Evolutionary conservation across 108 stramenopile genomes (phyloP), one percentile per base, ranked within the genome.

Genomic region (Heterococcus sp.): DNA sequence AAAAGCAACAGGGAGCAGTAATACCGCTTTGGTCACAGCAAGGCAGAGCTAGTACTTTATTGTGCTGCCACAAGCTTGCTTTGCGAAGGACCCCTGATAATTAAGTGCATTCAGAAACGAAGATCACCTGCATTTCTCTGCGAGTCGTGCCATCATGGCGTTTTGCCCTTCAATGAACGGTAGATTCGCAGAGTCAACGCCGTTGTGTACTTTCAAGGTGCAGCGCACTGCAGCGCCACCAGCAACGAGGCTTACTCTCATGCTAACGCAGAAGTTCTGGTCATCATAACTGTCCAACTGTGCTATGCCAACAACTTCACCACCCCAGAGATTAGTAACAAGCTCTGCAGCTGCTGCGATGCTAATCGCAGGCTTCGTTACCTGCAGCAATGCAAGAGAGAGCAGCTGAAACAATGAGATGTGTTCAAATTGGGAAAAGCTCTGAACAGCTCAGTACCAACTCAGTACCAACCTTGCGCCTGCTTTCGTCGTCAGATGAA

Each of bases 261-360:
- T n/a, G n/a, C n/a, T n/a, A n/a, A n/a, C n/a, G n/a, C n/a, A n/a
- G 37, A 68, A 76, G 37, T 76, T 76, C 26, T 34, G 33, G 38
- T 76, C 75, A n/a, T 76, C 75, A 34, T 76, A 76, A 33, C 58
- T 35, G 67, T 76, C 67, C 37, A 76, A 66, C 65, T 65, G 28
- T 1, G 65, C 1, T 14, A 75, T 38, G 11, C 66, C 66, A 1
- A 38, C 30, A 3, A 66, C 74, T 0, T 46, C n/a, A 30, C 38
- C 37, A 26, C 74, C 35, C 66, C 37, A 75, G 32, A 35, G 2
- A 21, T 21, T 35, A 0, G 34, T 37, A 65, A 75, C 74, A 21
- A 75, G 74, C n/a, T n/a, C n/a, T n/a, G n/a, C n/a, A n/a, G n/a
- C n/a, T n/a, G n/a, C n/a, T n/a, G n/a, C n/a, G n/a, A n/a, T n/a